Percentiles rank a stretch among this genome's conserved stretches.
phyloP scores from a whole-genome alignment of 2,329 filamentous ascomycete species.

The Purpureocillium takamizusanense region DNA sequence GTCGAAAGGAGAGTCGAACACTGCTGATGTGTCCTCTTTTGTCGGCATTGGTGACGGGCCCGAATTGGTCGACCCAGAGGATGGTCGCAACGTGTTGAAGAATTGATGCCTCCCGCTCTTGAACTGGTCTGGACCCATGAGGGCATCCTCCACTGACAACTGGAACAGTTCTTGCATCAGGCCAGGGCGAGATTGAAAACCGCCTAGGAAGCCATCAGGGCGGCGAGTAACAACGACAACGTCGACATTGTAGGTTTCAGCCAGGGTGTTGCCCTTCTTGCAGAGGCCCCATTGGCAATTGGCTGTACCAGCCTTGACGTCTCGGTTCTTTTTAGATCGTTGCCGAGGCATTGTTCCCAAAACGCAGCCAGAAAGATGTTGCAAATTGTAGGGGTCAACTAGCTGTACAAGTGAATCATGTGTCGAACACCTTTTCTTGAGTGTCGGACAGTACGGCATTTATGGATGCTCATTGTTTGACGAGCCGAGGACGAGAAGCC shows the following conservation, averaged over 20 bases:
- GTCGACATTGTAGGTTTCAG: slow-evolving; percentile 1
- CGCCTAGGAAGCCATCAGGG: slow-evolving; percentile 1
- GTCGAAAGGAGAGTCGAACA: background rate
- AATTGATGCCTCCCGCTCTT: background rate
- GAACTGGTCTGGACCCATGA: background rate
- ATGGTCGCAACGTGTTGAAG: background rate
- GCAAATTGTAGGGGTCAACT: no score
- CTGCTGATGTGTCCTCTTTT: no score
- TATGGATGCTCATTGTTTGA: no score
- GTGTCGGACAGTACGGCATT: no score
- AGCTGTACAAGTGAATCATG: no score
- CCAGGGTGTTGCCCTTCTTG: slow-evolving; percentile 1
- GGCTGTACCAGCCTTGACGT: background rate
- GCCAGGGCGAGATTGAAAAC: slow-evolving; percentile 5
- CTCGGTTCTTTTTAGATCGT: slow-evolving; percentile 2
- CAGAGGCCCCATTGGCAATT: slow-evolving; percentile 2
- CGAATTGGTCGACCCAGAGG: background rate
- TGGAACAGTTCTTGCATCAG: slow-evolving; percentile 1
- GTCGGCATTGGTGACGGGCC: no score
- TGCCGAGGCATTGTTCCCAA: background rate
- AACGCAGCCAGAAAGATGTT: background rate
- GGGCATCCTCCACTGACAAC: background rate
- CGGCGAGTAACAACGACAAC: slow-evolving; percentile 2
- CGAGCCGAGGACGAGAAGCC: background rate
- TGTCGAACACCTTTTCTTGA: no score